These are phyloP conservation scores for Achaetomium macrosporum DNA, from an alignment of 2,329 filamentous ascomycete species.

Conservation along the genomic window DNA sequence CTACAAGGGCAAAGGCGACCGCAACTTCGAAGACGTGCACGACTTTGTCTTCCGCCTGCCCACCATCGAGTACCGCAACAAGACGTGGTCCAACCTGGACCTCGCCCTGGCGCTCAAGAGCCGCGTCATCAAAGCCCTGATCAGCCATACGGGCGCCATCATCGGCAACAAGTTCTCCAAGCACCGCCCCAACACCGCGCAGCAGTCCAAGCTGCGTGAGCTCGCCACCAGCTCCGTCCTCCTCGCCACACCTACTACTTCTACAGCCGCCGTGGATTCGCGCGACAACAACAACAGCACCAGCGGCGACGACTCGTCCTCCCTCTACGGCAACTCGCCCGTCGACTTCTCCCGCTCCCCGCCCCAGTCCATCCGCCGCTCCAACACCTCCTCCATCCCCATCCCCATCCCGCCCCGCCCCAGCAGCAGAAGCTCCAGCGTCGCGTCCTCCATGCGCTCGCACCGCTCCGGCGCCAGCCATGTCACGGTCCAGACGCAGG, in stretches of 20 bases:
- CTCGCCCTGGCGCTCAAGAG: conserved; percentile 89
- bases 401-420: conserved; percentile 35
- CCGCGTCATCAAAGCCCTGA: conserved; percentile 86
- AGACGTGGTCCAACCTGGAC: conserved; percentile 98
- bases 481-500: conserved; percentile 22
- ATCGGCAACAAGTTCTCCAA: conserved; percentile 95
- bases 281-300: conserved; percentile 32
- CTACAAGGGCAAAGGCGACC: conserved; percentile 93
- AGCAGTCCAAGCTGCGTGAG: conserved; percentile 74
- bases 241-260: conserved; percentile 38
- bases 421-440: conserved; percentile 47
- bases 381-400: conserved; percentile 44
- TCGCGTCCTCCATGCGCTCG: conserved; percentile 41
- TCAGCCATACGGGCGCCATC: conserved; percentile 92
- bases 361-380: conserved; percentile 46
- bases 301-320: conserved; percentile 53
- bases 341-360: conserved; percentile 56
- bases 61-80: conserved; percentile 92
- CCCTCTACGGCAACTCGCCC: conserved; percentile 46
- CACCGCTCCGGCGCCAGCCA: conserved; percentile 25
- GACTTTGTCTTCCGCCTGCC: conserved; percentile 96
- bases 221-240: conserved; percentile 73
- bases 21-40: conserved; percentile 94
- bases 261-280: conserved; percentile 9
- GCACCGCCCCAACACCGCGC: conserved; percentile 73